Base-by-base conservation (phyloP, 1,139 yeast genomes). In the Pichia sp. region DNA sequence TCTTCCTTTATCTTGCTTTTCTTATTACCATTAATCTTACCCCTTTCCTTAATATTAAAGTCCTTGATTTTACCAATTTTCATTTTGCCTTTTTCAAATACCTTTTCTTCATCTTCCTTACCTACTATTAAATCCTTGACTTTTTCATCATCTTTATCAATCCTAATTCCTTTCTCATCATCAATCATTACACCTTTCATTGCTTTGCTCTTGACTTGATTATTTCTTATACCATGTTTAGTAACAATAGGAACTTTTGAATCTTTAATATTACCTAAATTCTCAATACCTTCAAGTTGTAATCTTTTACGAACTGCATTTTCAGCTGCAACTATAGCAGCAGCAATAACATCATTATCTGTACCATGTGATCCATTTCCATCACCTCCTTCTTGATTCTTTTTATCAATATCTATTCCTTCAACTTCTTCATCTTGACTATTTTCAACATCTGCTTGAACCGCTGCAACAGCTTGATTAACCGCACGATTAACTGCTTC, bases 401-500 rank as follows among this genome's bases (percentile, higher is more conserved):
- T 39, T 37, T 22, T 24, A 25, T 29, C 19, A n/a, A 20, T 26
- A 31, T 31, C 30, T 16, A n/a, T 18, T 9, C 33, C 31, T 11
- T 33, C 39, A 32, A n/a, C n/a, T 11, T 20, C 21, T 13, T 33
- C 36, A 11, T 23, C 31, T 21, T 35, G 23, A 16, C 16, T 19
- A 8, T 30, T 22, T 11, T 18, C 37, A 13, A 25, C 45, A 21
- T 33, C 36, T 3, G 43, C 46, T 14, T 37, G 44, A 14, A 50
- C 51, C 2, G 51, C 54, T 1, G 46, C 49, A 18, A 46, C 51
- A 6, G 61, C 61, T 20, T 56, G 58, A 13, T 48, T 48, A 16
- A 51, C 55, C 2, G 56, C 59, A 32, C 53, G 56, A 23, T 45
- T 54, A 10, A 55, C 60, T 1, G 56, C 61, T 42, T 57, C 59